Percentiles rank a stretch among this genome's conserved stretches.
These are phyloP conservation scores for Penicillium paxilli DNA, from an alignment of 495 filamentous ascomycete genomes.

Conservation along the genomic window DNA sequence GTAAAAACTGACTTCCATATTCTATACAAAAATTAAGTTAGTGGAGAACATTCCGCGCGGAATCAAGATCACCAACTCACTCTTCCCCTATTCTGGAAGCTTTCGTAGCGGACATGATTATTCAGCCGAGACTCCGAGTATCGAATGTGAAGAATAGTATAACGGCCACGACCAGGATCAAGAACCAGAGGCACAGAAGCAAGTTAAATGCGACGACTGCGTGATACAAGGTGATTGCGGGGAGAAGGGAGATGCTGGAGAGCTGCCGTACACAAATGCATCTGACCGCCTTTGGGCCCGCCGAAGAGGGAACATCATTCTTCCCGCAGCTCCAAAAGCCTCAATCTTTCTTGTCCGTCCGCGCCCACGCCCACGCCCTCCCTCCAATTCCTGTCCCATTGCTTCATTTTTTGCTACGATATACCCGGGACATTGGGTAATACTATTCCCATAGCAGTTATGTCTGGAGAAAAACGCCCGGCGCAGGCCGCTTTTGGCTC, in stretches of 20 bases:
- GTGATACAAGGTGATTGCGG: conserved; percentile 23
- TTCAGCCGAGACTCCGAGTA: not conserved
- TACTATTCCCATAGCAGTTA: conserved; percentile 32
- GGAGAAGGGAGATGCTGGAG: conserved; percentile 22
- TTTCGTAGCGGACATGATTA: conserved; percentile 70
- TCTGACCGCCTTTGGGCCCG: conserved; percentile 18
- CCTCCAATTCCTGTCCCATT: not conserved
- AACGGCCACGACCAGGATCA: too few species aligned
- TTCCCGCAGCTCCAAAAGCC: conserved; percentile 25
- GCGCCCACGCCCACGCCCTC: conserved; percentile 1
- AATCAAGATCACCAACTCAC: conserved; percentile 55
- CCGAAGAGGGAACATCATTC: conserved; percentile 30
- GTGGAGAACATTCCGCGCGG: conserved; percentile 27
- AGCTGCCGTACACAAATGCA: conserved; percentile 19
- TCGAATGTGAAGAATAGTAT: not conserved
- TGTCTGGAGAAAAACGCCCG: conserved; percentile 89
- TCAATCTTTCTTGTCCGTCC: conserved; percentile 21
- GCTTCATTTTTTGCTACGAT: not conserved
- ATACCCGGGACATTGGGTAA: too few species aligned
- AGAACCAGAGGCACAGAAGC: not conserved
- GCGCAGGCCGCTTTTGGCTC: conserved; percentile 75
- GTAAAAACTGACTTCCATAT: conserved; percentile 87
- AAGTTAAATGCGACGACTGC: conserved; percentile 8
- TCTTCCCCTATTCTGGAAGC: conserved; percentile 95
- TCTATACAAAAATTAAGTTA: conserved; percentile 46